Evolutionary conservation across 2,329 filamentous ascomycete species (phyloP).

Genomic region (Fusarium marasasianum): DNA sequence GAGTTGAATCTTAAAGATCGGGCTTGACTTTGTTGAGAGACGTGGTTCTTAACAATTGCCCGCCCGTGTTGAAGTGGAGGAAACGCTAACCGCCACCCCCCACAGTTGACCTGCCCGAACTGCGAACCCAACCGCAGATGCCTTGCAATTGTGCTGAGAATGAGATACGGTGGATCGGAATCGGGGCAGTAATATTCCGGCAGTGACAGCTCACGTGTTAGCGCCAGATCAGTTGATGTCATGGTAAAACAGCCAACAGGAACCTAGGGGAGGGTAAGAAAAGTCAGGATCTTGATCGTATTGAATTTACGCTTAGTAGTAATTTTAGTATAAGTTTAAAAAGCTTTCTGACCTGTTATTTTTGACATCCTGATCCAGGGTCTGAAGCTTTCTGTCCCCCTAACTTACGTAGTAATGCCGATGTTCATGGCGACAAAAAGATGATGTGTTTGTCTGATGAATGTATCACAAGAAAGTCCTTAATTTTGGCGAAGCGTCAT

Average conservation of each 20-base stretch:
- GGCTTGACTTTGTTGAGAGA: slow-evolving; percentile 39
- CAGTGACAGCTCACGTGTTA: slow-evolving; percentile 32
- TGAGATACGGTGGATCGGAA: neutral
- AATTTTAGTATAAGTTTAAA: neutral
- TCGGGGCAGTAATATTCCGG: slow-evolving; percentile 26
- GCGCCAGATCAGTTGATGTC: slow-evolving; percentile 32
- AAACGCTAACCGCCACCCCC: slow-evolving; percentile 37
- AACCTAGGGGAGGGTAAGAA: neutral
- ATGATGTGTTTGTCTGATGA: neutral
- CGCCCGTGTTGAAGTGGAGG: slow-evolving; percentile 17
- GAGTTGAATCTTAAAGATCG: neutral
- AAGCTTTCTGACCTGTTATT: neutral
- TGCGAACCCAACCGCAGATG: slow-evolving; percentile 8
- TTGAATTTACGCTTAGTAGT: no score
- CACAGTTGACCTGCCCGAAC: slow-evolving; percentile 21
- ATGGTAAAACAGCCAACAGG: slow-evolving; percentile 8
- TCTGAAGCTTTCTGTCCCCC: neutral
- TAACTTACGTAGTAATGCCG: neutral
- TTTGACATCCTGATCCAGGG: neutral
- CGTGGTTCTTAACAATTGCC: slow-evolving; percentile 38
- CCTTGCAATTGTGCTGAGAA: neutral
- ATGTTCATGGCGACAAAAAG: neutral
- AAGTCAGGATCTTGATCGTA: neutral
- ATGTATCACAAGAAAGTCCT: neutral
- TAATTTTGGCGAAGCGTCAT: neutral